Base-by-base conservation (phyloP, 495 filamentous ascomycete species). In the Trichoderma virens region DNA sequence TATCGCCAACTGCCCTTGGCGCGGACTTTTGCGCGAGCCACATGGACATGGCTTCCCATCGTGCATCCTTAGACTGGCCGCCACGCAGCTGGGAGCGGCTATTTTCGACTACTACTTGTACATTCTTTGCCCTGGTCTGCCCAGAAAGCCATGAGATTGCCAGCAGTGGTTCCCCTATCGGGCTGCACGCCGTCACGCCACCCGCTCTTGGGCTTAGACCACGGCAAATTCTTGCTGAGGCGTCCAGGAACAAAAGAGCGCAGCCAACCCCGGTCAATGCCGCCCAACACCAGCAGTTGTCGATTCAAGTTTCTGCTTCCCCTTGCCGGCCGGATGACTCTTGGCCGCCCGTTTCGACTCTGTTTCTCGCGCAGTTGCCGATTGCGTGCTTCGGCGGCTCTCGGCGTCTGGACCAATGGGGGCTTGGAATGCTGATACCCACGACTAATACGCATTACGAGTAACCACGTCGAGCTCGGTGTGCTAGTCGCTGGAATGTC, bases 301-400 rank as follows among this genome's bases (percentile, higher is more conserved):
- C 9, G 18, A 7, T 23, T 47, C 43, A n/a, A 23, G 20, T 20
- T 23, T 47, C 43, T 30, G 51, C 23, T 16, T 28, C 51, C 23
- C 20, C 16, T 7, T 2, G n/a, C 45, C 16, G 45, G 51, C 18
- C 51, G 51, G 30, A 28, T 56, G 51, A 56, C 51, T 56, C 51
- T 56, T 30, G 5, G 9, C 23, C 25, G 51, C 25, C 11, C n/a
- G n/a, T n/a, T n/a, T n/a, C n/a, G n/a, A n/a, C n/a, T n/a, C n/a
- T n/a, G n/a, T n/a, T 9, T 56, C 51, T 27, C 25, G 34, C 51
- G 25, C 47, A 56, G 23, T 7, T 8, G 7, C 23, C 0, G 16
- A 56, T 56, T 56, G 51, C 51, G 51, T 56, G 51, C 51, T 56
- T 56, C 51, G 51, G 51, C 51, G 51, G 51, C 51, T 56, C 11